phyloP scores from a whole-genome alignment of 1,284 basidiomycete genomes.

The Anthracocystis setariae region DNA sequence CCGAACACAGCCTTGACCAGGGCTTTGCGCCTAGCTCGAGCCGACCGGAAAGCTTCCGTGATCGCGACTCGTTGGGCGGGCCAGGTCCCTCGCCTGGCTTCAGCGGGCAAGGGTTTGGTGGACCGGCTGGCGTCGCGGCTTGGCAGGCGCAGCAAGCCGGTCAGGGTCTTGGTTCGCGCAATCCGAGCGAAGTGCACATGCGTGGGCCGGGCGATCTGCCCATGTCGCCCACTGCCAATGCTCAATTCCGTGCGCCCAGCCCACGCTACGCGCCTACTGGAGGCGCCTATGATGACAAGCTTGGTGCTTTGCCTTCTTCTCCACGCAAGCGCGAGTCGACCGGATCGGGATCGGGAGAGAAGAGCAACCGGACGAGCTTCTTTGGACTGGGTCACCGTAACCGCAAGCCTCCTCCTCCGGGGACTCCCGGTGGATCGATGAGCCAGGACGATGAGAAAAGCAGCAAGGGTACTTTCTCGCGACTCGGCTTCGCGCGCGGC shows the following conservation, averaged over 20 bases:
- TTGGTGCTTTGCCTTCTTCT: slow-evolving; percentile 44
- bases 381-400: slow-evolving; percentile 53
- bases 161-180: slow-evolving; percentile 26
- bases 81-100: slow-evolving; percentile 14
- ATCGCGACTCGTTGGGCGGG: slow-evolving; percentile 27
- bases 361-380: slow-evolving; percentile 57
- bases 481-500: slow-evolving; percentile 53
- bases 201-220: slow-evolving; percentile 38
- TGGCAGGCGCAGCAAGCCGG: slow-evolving; percentile 54
- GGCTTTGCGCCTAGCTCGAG: slow-evolving; percentile 30
- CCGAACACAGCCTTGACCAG: slow-evolving; percentile 41
- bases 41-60: slow-evolving; percentile 31
- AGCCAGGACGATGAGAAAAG: slow-evolving; percentile 35
- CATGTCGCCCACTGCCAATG: slow-evolving; percentile 16
- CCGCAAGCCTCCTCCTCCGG: slow-evolving; percentile 54
- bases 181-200: slow-evolving; percentile 28
- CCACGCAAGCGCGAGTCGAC: slow-evolving; percentile 55
- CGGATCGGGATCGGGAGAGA: slow-evolving; percentile 30
- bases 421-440: slow-evolving; percentile 10
- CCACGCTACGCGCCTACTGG: slow-evolving; percentile 24
- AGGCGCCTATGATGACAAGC: slow-evolving; percentile 36
- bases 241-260: slow-evolving; percentile 26
- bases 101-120: slow-evolving; percentile 24
- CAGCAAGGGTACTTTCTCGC: slow-evolving; percentile 52
- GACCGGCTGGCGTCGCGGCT: slow-evolving; percentile 39